Percentiles rank a stretch among this genome's conserved stretches.
phyloP scores from a whole-genome alignment of 2,329 filamentous ascomycete species.

The Sarocladium strictum region DNA sequence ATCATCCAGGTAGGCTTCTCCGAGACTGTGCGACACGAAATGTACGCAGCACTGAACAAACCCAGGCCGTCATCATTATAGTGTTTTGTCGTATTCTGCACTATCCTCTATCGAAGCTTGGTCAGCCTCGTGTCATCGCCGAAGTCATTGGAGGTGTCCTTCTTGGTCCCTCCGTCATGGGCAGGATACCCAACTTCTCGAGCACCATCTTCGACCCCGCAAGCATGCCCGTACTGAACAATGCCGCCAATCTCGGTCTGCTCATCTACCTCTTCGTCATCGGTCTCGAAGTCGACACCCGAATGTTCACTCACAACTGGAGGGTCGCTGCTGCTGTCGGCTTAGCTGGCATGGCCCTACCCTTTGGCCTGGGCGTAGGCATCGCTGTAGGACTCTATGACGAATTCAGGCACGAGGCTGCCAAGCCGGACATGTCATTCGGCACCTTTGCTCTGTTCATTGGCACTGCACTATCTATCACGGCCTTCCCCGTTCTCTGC shows the following conservation, averaged over 20 bases:
- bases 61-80: slow-evolving; percentile 37
- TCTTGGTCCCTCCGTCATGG: slow-evolving; percentile 82
- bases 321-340: slow-evolving; percentile 71
- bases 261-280: slow-evolving; percentile 84
- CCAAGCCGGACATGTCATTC: slow-evolving; percentile 34
- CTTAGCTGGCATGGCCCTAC: slow-evolving; percentile 71
- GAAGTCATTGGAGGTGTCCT: slow-evolving; percentile 83
- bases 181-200: slow-evolving; percentile 74
- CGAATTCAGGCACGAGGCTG: slow-evolving; percentile 51
- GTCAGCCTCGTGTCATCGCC: slow-evolving; percentile 76
- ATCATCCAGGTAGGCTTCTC: slow-evolving; percentile 57
- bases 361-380: slow-evolving; percentile 75
- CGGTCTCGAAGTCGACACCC: slow-evolving; percentile 78
- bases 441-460: slow-evolving; percentile 65
- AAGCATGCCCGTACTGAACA: slow-evolving; percentile 68
- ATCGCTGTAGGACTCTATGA: slow-evolving; percentile 78
- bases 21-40: not conserved
- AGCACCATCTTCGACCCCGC: slow-evolving; percentile 67
- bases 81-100: slow-evolving; percentile 52
- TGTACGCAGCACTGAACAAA: not conserved
- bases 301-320: slow-evolving; percentile 76
- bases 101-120: slow-evolving; percentile 68
- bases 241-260: slow-evolving; percentile 78
- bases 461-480: slow-evolving; percentile 89
- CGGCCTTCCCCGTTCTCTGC: slow-evolving; percentile 84